Evolutionary conservation across 352 stramenopile species (phyloP).

Genomic region (Phytophthora nicotianae): DNA sequence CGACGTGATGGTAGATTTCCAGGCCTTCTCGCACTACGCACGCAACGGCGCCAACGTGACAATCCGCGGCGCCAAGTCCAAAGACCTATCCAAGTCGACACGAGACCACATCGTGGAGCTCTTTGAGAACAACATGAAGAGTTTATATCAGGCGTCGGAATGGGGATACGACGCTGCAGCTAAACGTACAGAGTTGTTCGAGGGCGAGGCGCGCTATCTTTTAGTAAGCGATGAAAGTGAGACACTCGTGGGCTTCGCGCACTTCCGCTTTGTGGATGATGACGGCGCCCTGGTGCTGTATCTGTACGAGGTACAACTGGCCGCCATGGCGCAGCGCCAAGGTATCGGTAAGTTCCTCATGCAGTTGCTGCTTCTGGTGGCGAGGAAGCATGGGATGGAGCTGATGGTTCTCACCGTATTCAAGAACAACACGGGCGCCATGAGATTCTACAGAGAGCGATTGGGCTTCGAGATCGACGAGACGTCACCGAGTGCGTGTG

Average conservation of each 20-base stretch:
- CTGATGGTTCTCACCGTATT: conserved; percentile 96
- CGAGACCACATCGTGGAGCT: conserved; percentile 57
- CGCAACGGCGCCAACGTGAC: conserved; percentile 52
- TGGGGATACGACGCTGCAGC: conserved; percentile 91
- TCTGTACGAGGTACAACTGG: conserved; percentile 95
- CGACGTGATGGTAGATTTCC: conserved; percentile 71
- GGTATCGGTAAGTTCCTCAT: conserved; percentile 93
- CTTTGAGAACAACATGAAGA: conserved; percentile 94
- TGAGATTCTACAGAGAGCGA: conserved; percentile 90
- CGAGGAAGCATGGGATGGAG: conserved; percentile 76
- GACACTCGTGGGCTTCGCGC: conserved; percentile 68
- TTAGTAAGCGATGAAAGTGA: conserved; percentile 57
- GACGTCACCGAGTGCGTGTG: conserved; percentile 85
- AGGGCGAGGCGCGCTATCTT: conserved; percentile 89
- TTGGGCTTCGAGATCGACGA: conserved; percentile 91
- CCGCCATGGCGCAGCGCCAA: conserved; percentile 53
- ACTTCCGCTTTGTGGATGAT: conserved; percentile 95
- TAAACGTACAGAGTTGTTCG: conserved; percentile 87
- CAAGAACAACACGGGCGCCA: conserved; percentile 84
- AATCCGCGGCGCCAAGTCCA: conserved; percentile 51
- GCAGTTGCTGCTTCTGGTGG: conserved; percentile 87
- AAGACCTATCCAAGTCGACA: conserved; percentile 36
- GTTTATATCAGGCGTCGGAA: conserved; percentile 84
- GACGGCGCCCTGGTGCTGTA: conserved; percentile 92
- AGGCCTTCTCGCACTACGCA: conserved; percentile 57